Percentiles rank a stretch among this genome's conserved stretches.
These are phyloP conservation scores for Pythium aquatile DNA, from an alignment of 352 stramenopile species.

Conservation along the genomic window DNA sequence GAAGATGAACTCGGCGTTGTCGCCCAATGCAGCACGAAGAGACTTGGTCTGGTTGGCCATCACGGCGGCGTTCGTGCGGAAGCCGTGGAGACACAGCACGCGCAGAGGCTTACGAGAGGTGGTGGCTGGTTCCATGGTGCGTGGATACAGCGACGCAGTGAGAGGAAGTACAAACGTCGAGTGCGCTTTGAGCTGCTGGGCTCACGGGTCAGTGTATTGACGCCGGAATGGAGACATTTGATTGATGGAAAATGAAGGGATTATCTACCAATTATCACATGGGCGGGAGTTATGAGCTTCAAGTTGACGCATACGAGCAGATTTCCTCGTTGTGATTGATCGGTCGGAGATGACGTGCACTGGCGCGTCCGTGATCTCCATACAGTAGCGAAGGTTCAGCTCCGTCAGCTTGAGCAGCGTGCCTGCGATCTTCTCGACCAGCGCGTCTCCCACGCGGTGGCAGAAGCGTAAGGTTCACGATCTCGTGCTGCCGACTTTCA, in stretches of 20 bases:
- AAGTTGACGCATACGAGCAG: no score
- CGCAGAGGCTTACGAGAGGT: slow-evolving; percentile 31
- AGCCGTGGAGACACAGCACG: slow-evolving; percentile 65
- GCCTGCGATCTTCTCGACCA: slow-evolving; percentile 54
- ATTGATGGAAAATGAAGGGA: background rate
- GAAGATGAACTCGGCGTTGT: slow-evolving; percentile 57
- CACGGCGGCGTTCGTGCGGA: slow-evolving; percentile 49
- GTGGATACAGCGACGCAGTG: background rate
- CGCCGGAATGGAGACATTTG: background rate
- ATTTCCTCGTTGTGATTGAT: no score
- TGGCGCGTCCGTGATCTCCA: slow-evolving; percentile 76
- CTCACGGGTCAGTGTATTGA: no score
- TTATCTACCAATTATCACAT: no score
- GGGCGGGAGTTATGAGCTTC: no score
- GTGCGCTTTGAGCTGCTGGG: background rate
- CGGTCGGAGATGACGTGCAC: slow-evolving; percentile 54
- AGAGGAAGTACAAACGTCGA: background rate
- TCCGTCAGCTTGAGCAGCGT: slow-evolving; percentile 54
- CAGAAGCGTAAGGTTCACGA: slow-evolving; percentile 78
- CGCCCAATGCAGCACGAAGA: slow-evolving; percentile 40
- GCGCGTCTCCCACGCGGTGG: slow-evolving; percentile 81
- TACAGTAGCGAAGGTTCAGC: slow-evolving; percentile 84
- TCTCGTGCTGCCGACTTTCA: background rate
- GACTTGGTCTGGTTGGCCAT: slow-evolving; percentile 53
- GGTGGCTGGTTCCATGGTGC: background rate